Base-by-base conservation (phyloP, 1,139 yeast genomes). In the Sugiyamaella japonica region DNA sequence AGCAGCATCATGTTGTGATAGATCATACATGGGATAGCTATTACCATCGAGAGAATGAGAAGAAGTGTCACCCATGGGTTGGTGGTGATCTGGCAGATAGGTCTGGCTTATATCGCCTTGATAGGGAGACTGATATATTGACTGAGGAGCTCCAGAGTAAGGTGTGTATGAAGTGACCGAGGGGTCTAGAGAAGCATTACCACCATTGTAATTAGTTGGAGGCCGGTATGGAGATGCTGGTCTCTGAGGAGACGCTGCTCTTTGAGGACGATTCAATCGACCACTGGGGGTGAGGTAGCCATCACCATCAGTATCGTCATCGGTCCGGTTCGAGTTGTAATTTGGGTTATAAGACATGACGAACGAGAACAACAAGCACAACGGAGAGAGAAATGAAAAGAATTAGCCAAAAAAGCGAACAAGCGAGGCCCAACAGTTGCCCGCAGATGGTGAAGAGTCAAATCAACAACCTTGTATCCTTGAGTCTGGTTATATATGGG, bases 21-120 rank as follows among this genome's bases (percentile, higher is more conserved):
- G 47, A 29, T 63, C 66, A 46, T 63, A 60, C 59, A 63, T 56
- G 23, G 54, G 65, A 40, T 61, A 62, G 16, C 61, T 51, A 5
- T 60, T 41, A 8, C 15, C 32, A 10, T 41, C 31, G 17, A 20
- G 6, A 20, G 34, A 29, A 12, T 42, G 46, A 17, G 36, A 15
- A 13, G 25, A 20, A n/a, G n/a, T n/a, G 25, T 42, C 16, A 34
- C n/a, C 15, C 38, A 34, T 34, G 17, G 44, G 25, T 20, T 20
- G 32, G 40, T 37, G 42, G 5, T 36, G 23, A 16, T 42, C 46
- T 23, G 49, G 49, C 2, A 29, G 40, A 36, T 45, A 45, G 7
- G 49, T 32, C 32, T 45, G 49, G 32, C 49, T 45, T 28, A 45
- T 25, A 49, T 42, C 46, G 25, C 34, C 37, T 20, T 29, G 38